Evolutionary conservation across 495 filamentous ascomycete genomes (phyloP).

Genomic region (Corynascus novoguineensis): DNA sequence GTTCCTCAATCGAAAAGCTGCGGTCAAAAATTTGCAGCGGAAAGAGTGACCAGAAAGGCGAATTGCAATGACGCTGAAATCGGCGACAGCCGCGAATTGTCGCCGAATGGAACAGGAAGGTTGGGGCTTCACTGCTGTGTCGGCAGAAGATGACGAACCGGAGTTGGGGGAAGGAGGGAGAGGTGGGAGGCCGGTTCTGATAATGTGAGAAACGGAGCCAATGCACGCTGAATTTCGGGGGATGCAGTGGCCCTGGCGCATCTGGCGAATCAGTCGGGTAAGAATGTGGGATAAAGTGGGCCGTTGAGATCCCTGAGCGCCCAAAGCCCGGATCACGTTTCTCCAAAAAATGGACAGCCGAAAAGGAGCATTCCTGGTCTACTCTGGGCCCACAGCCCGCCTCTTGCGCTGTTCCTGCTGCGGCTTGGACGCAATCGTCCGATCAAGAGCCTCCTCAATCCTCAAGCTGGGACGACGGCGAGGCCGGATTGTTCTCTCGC

Average conservation of each 20-base stretch:
- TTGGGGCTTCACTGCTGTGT: conserved; percentile 15
- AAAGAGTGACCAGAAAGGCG: conserved; percentile 12
- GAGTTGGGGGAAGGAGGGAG: conserved; percentile 26
- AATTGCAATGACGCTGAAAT: conserved; percentile 2
- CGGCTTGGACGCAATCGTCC: too few species aligned
- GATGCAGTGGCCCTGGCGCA: conserved; percentile 13
- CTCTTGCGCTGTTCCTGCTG: background rate
- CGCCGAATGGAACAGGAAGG: conserved; percentile 19
- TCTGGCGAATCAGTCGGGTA: conserved; percentile 16
- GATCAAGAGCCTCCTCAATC: too few species aligned
- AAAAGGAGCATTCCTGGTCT: conserved; percentile 4
- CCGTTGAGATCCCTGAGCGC: conserved; percentile 20
- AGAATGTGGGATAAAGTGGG: conserved; percentile 21
- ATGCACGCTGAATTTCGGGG: conserved; percentile 28
- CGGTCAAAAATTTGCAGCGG: conserved; percentile 1
- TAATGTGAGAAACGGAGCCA: conserved; percentile 32
- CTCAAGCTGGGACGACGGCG: background rate
- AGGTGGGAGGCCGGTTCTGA: conserved; percentile 31
- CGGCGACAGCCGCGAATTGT: conserved; percentile 12
- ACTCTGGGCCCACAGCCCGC: background rate
- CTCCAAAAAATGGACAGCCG: conserved; percentile 3
- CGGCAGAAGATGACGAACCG: conserved; percentile 24
- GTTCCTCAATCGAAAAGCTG: conserved; percentile 17
- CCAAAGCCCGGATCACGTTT: conserved; percentile 15
- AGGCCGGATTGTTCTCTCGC: background rate